Conservation (phyloP, 2,329 filamentous ascomycete genomes). For the Hypomyces rosellus region DNA sequence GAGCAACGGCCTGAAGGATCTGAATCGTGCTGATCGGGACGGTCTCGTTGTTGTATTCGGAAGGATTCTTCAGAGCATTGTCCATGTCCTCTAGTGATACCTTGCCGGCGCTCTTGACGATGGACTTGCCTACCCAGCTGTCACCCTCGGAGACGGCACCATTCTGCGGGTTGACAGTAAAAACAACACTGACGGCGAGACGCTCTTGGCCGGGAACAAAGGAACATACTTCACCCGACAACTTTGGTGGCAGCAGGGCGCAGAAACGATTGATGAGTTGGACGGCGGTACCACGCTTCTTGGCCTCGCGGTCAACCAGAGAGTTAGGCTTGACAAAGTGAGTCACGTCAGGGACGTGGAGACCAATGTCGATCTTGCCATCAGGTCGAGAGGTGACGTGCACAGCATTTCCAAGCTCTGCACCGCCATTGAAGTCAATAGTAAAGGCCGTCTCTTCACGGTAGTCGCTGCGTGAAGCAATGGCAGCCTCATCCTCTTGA, state of each 20-base stretch:
- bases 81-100: conserved; percentile 83
- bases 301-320: conserved; percentile 91
- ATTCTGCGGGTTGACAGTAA: conserved; percentile 77
- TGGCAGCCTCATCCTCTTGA: conserved; percentile 69
- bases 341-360: conserved; percentile 90
- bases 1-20: conserved; percentile 72
- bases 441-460: conserved; percentile 84
- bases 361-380: conserved; percentile 85
- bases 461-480: conserved; percentile 81
- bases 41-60: conserved; percentile 56
- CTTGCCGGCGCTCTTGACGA: conserved; percentile 87
- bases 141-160: conserved; percentile 77
- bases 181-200: conserved; percentile 86
- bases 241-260: conserved; percentile 80
- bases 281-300: conserved; percentile 94
- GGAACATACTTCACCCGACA: conserved; percentile 83
- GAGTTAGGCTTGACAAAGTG: conserved; percentile 97
- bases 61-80: conserved; percentile 61
- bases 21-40: conserved; percentile 71
- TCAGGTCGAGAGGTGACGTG: conserved; percentile 81
- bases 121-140: conserved; percentile 87
- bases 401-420: conserved; percentile 85
- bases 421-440: conserved; percentile 80
- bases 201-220: conserved; percentile 82
- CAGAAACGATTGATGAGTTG: conserved; percentile 85